phyloP scores from a whole-genome alignment of 1,284 basidiomycete genomes.

The Tausonia pullulans region DNA sequence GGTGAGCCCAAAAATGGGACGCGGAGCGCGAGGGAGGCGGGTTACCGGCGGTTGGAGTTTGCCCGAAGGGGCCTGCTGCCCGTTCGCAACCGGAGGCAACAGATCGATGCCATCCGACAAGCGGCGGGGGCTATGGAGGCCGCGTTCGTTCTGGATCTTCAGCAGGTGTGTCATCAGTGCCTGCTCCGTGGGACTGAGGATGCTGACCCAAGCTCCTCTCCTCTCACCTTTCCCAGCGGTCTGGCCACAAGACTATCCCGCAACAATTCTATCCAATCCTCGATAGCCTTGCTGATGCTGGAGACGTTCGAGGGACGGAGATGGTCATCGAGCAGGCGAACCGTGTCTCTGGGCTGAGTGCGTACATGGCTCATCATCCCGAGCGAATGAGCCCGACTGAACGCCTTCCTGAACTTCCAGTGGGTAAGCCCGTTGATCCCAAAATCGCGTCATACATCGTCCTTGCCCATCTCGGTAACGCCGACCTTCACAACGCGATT shows the following conservation, averaged over 20 bases:
- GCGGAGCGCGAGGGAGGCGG: no score
- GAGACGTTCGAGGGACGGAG: not conserved
- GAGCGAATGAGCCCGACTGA: no score
- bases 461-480: slow-evolving; percentile 27
- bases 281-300: not conserved
- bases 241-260: not conserved
- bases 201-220: not conserved
- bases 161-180: not conserved
- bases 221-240: not conserved
- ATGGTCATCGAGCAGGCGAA: not conserved
- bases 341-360: no score
- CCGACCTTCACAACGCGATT: slow-evolving; percentile 25
- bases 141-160: not conserved
- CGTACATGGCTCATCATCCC: no score
- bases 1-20: no score
- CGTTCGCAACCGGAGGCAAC: no score
- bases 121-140: not conserved
- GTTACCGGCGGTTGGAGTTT: no score
- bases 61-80: no score
- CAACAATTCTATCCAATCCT: not conserved
- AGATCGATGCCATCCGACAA: no score
- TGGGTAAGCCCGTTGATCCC: no score
- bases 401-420: no score
- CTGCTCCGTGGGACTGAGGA: not conserved
- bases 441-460: slow-evolving; percentile 18